A percentile compares a stretch with the other conserved stretches of the same genome.
These are phyloP conservation scores for Stemphylium vesicarium DNA, from an alignment of 2,329 filamentous ascomycete species.

Conservation along the genomic window DNA sequence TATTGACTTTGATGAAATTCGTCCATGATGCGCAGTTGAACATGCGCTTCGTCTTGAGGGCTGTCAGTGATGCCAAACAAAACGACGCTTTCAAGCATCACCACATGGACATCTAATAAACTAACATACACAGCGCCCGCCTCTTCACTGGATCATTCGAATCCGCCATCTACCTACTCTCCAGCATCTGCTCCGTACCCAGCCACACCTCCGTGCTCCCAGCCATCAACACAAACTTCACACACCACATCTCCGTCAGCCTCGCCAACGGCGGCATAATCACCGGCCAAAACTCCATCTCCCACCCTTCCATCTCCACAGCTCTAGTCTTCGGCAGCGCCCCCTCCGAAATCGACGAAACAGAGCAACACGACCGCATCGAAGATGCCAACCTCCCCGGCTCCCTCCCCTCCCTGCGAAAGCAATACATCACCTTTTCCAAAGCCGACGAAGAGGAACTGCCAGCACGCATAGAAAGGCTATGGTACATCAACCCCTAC, in stretches of 20 bases:
- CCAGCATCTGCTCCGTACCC: constrained; percentile 84
- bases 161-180: constrained; percentile 87
- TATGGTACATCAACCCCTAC: constrained; percentile 99
- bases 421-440: constrained; percentile 81
- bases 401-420: constrained; percentile 77
- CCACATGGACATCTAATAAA: neutral
- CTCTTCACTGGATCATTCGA: constrained; percentile 94
- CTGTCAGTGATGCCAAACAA: neutral
- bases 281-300: constrained; percentile 78
- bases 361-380: constrained; percentile 66
- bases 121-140: constrained; percentile 66
- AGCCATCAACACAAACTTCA: constrained; percentile 93
- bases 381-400: constrained; percentile 85
- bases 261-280: constrained; percentile 78
- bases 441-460: constrained; percentile 78
- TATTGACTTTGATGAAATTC: neutral
- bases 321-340: constrained; percentile 30
- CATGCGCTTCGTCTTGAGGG: neutral
- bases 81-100: neutral
- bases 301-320: constrained; percentile 39
- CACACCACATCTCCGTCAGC: constrained; percentile 88
- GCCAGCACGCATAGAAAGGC: constrained; percentile 74
- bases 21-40: neutral
- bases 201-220: constrained; percentile 79
- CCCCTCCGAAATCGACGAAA: constrained; percentile 46